These are phyloP conservation scores for Pseudocercospora macadamiae DNA, from an alignment of 2,329 filamentous ascomycete species.

Conservation along the genomic window DNA sequence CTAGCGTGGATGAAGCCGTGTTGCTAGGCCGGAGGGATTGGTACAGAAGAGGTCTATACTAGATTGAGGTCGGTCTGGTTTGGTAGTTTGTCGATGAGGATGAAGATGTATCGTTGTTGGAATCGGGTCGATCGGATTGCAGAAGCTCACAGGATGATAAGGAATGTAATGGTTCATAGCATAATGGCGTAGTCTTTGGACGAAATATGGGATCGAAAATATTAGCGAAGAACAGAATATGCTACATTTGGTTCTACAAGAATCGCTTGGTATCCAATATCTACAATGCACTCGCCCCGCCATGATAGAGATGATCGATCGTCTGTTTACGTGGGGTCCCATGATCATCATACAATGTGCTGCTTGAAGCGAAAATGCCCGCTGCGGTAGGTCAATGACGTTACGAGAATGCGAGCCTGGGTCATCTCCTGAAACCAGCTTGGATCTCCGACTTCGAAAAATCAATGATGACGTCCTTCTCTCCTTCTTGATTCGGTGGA, in stretches of 20 bases:
- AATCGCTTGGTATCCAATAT: slow-evolving; percentile 1
- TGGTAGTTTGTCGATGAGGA: no score
- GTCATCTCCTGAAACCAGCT: slow-evolving; percentile 38
- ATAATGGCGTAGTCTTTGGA: no score
- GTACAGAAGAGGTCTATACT: no score
- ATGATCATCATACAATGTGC: background rate
- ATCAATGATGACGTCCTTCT: slow-evolving; percentile 48
- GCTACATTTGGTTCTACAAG: background rate
- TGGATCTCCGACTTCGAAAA: slow-evolving; percentile 41
- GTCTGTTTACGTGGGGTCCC: background rate
- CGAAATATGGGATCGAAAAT: no score
- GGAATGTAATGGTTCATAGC: no score
- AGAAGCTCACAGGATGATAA: no score
- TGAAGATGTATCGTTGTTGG: no score
- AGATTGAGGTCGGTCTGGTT: no score
- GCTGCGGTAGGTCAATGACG: background rate
- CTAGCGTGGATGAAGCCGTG: no score
- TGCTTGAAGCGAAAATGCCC: no score
- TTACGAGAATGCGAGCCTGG: background rate
- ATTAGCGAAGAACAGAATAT: background rate
- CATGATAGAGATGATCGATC: background rate
- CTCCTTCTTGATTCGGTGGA: slow-evolving; percentile 36
- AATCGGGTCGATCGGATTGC: no score
- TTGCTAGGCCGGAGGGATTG: no score
- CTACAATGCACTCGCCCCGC: slow-evolving; percentile 1